A percentile compares a stretch with the other conserved stretches of the same genome.
These are phyloP conservation scores for Solanum chiquidenum DNA, from an alignment of 257 asterid species.

Conservation along the genomic window DNA sequence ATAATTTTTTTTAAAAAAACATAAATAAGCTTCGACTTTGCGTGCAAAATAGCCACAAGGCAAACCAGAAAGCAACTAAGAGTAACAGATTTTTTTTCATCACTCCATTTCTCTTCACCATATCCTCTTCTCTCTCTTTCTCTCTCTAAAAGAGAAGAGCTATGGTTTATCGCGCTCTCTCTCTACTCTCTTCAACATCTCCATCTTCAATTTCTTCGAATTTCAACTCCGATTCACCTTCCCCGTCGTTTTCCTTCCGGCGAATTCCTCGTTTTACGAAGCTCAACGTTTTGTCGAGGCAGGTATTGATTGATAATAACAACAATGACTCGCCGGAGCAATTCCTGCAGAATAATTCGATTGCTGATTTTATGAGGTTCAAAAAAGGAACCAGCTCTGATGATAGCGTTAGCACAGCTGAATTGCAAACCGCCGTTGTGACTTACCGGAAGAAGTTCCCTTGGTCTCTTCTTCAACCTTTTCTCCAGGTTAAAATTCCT, in stretches of 20 bases:
- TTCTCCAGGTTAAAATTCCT: slow-evolving; percentile 46
- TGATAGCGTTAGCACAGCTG: slow-evolving; percentile 22
- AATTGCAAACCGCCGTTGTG: slow-evolving; percentile 88
- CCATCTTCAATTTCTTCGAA: slow-evolving; percentile 29
- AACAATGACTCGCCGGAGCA: slow-evolving; percentile 39
- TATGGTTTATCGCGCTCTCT: slow-evolving; percentile 43
- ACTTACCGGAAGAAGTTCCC: slow-evolving; percentile 83
- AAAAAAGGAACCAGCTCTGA: slow-evolving; percentile 16
- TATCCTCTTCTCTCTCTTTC: neutral
- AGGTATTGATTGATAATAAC: slow-evolving; percentile 3
- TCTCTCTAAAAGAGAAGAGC: slow-evolving; percentile 8
- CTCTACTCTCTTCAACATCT: slow-evolving; percentile 35
- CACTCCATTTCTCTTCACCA: neutral
- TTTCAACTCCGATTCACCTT: slow-evolving; percentile 25
- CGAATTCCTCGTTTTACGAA: slow-evolving; percentile 17
- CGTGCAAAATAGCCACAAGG: neutral
- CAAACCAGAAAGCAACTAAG: neutral
- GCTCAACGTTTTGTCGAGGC: slow-evolving; percentile 22
- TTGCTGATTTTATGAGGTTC: slow-evolving; percentile 95
- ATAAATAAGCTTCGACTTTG: neutral
- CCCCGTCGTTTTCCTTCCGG: neutral
- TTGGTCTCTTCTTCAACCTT: slow-evolving; percentile 81
- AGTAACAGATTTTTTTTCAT: neutral
- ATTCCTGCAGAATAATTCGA: slow-evolving; percentile 58
- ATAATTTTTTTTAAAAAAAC: too few relatives aligned